Evolutionary conservation across 306 rosid species (phyloP).

Genomic region (Vachellia pachyceras): DNA sequence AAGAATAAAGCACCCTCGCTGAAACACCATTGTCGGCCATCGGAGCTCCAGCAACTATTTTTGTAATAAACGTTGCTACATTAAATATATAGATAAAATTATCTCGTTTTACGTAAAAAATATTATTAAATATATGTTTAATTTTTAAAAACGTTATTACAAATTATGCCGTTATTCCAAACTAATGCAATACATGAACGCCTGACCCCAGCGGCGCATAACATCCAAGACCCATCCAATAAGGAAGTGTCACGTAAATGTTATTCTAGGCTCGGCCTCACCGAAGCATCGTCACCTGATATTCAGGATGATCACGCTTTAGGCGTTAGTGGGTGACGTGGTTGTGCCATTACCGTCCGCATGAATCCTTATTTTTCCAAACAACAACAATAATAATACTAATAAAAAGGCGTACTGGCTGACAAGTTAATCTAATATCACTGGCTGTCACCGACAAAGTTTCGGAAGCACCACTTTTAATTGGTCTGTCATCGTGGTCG

Average conservation of each 20-base stretch:
- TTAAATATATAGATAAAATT: too few species aligned
- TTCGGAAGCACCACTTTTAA: neutral
- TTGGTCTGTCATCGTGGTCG: conserved; percentile 33
- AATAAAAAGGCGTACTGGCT: neutral
- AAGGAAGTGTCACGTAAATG: conserved; percentile 44
- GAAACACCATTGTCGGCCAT: too few species aligned
- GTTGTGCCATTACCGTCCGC: conserved; percentile 40
- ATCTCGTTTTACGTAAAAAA: too few species aligned
- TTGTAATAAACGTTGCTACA: too few species aligned
- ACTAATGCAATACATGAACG: too few species aligned
- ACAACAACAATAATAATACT: neutral
- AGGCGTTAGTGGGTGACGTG: conserved; percentile 59
- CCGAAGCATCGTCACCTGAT: conserved; percentile 32
- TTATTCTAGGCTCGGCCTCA: conserved; percentile 36
- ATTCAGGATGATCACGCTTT: conserved; percentile 46
- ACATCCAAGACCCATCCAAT: conserved; percentile 32
- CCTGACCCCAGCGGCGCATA: conserved; percentile 33
- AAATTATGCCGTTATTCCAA: too few species aligned
- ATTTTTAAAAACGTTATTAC: too few species aligned
- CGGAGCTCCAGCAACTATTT: too few species aligned
- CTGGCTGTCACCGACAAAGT: conserved; percentile 6
- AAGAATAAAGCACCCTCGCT: too few species aligned
- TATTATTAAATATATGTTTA: too few species aligned
- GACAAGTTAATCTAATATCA: neutral
- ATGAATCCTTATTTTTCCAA: too few species aligned